Evolutionary conservation across 768 basidiomycete species (phyloP), one percentile per base, ranked within the genome.

Genomic region (Amanita rubescens): DNA sequence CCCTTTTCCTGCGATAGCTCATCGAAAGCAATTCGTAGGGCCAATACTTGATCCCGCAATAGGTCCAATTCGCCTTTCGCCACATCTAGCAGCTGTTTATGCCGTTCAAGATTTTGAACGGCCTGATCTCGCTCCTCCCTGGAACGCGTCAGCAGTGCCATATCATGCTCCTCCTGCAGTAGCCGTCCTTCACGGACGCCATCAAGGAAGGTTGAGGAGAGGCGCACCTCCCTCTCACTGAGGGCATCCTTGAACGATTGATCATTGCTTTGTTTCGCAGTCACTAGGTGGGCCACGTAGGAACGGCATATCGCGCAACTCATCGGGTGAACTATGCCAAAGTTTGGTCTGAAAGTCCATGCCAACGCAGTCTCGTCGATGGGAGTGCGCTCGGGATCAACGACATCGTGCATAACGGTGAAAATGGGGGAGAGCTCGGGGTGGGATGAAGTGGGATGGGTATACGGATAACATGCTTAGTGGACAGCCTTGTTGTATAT

Each of bases 111-210:
- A 9, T 19, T 30, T 17, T 42, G 25, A 22, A 43, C 1, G 8
- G 50, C 41, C 15, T 51, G 22, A 15, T 51, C 50, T 2, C 50
- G 50, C 22, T 51, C 50, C 7, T 51, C 50, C 10, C 25, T 37
- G 41, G 15, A 42, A 32, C 30, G 41, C n/a, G 37, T 10, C 9
- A 51, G 14, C 17, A 35, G 25, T 9, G 41, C 14, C 32, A 22
- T 41, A 32, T 42, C 50, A 25, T 51, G 50, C 27, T 51, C 50
- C 30, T 51, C 39, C 37, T 51, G 50, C 30, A 51, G 15, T 8
- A 42, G 50, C 4, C 41, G 20, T 34, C 50, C 50, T 6, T 43
- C 41, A 14, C 32, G 50, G 25, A 51, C 39, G 30, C 50, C 50
- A 51, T 51, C 50, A 7, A 51, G 39, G 33, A 43, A 51, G 5